Base-by-base conservation (phyloP, 1,284 basidiomycete species). In the Leucoagaricus sp. region DNA sequence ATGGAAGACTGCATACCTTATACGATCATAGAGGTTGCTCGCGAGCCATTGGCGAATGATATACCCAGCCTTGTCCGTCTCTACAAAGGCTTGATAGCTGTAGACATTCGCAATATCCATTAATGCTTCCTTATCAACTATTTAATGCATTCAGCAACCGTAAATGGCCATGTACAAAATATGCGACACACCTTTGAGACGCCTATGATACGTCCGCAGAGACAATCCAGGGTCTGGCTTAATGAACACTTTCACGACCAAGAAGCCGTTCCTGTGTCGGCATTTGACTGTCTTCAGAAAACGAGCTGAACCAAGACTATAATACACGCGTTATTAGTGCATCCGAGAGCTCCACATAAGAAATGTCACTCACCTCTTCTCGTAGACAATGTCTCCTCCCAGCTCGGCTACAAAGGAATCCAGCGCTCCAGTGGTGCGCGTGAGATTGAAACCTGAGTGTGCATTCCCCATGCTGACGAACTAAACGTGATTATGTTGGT, bases 51-150 rank as follows among this genome's bases (percentile, higher is more conserved):
- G 96, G 25, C 96, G 80, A 57, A 98, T 87, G 36, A 98, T 84
- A 71, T 98, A 99, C 0, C 94, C 97, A 7, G 96, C 96, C 69
- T 91, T 94, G 61, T 98, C 96, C 0, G 96, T 98, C 74, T 99
- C 97, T 13, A 94, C 84, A 59, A 96, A 94, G 0, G 87, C 81
- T 64, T 96, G 93, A 67, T 96, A 97, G 41, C 87, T 89, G 68
- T 96, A 92, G 8, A 96, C 84, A 70, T 97, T 97, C 1, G 89
- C 82, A 33, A 98, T 86, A 67, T 95, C 93, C 4, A 81, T 75
- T 6, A 99, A 77, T 0, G 88, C 83, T 61, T 98, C 95, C 60
- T 93, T 82, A 66, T 98, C 94, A 56, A 84, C 93, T 93, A 60
- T 12, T 49, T 13, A 44, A 28, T 12, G 48, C 15, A 26, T 19